phyloP scores from a whole-genome alignment of 306 rosid species.

The Begonia loranthoides region DNA sequence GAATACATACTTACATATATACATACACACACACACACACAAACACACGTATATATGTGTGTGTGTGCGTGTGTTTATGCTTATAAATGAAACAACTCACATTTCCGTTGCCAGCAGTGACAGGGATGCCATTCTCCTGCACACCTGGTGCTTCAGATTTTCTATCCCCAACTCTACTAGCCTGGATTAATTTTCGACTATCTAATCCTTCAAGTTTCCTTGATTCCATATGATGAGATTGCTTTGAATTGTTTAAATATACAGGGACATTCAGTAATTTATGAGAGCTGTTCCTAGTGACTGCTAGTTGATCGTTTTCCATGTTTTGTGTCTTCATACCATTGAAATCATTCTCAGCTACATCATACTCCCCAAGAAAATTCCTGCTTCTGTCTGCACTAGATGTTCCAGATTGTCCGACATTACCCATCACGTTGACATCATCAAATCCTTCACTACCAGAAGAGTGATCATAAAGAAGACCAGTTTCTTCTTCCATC shows the following conservation, averaged over 20 bases:
- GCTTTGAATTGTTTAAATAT: conserved; percentile 67
- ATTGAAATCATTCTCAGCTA: conserved; percentile 31
- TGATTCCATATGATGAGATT: conserved; percentile 41
- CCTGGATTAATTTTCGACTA: conserved; percentile 22
- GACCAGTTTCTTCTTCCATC: conserved; percentile 39
- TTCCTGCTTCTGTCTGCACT: conserved; percentile 34
- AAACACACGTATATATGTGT: neutral
- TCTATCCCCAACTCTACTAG: conserved; percentile 17
- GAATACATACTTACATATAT: too few species aligned
- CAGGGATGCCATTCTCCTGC: conserved; percentile 26
- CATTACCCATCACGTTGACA: conserved; percentile 26
- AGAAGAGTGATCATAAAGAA: conserved; percentile 47
- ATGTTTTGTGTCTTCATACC: conserved; percentile 22
- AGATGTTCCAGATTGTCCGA: conserved; percentile 41
- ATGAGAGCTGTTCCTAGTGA: conserved; percentile 34
- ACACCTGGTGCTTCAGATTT: conserved; percentile 26
- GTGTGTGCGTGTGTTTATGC: neutral
- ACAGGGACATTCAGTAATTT: conserved; percentile 51
- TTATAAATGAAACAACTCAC: conserved; percentile 27
- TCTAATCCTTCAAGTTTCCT: conserved; percentile 34
- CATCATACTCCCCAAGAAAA: conserved; percentile 31
- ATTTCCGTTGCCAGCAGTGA: conserved; percentile 34
- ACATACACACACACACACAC: too few species aligned
- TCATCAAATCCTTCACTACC: conserved; percentile 56
- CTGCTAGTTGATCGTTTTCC: conserved; percentile 32